Conservation (phyloP, 2,329 filamentous ascomycete species). For the Coleophoma crateriformis region DNA sequence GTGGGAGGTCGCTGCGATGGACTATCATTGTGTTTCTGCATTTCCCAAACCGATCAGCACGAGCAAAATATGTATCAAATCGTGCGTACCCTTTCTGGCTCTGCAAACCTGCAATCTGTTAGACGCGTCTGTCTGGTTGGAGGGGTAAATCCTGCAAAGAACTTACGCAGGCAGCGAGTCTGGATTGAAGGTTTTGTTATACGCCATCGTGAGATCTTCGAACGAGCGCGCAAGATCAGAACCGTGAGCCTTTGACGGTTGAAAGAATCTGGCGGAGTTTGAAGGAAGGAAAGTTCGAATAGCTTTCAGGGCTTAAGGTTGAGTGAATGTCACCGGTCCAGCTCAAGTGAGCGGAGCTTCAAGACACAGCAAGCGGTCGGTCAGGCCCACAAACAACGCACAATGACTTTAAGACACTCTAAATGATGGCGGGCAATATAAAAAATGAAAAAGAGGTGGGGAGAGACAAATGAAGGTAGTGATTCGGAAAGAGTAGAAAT, state of each 20-base stretch:
- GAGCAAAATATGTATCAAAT: background rate
- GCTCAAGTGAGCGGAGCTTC: no score
- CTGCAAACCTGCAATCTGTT: constrained; percentile 38
- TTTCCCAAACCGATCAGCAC: constrained; percentile 2
- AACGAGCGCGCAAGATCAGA: background rate
- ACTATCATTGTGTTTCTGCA: constrained; percentile 23
- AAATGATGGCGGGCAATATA: no score
- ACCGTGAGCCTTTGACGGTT: background rate
- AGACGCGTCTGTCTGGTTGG: constrained; percentile 8
- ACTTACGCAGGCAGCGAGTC: constrained; percentile 88
- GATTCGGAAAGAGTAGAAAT: no score
- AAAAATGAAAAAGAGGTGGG: no score
- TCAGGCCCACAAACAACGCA: no score
- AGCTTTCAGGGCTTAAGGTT: no score
- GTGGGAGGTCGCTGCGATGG: constrained; percentile 41
- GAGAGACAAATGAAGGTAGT: no score
- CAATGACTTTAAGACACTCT: no score
- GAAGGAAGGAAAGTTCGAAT: background rate
- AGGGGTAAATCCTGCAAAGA: constrained; percentile 3
- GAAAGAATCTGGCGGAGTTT: background rate
- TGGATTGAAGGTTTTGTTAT: constrained; percentile 88
- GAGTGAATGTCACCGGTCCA: no score
- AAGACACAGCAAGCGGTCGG: no score
- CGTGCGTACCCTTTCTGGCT: constrained; percentile 36
- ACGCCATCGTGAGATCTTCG: constrained; percentile 64